Evolutionary conservation across 2,329 filamentous ascomycete genomes (phyloP), one percentile per base, ranked within the genome.

Genomic region (Aspergillus phoenicis): DNA sequence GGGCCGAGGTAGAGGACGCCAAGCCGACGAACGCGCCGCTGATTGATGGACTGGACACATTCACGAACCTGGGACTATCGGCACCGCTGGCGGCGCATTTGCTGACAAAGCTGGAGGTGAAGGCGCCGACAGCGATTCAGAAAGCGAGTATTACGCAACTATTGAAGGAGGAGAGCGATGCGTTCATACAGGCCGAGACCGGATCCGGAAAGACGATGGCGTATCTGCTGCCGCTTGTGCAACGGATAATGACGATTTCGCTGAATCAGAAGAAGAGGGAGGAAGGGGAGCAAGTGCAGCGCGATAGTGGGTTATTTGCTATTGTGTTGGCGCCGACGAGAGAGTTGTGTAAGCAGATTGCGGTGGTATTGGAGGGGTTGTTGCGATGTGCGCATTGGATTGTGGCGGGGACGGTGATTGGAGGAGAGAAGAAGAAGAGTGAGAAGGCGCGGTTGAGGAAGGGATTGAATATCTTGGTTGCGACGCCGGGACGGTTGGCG

Each of bases 191-290:
- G 75, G 96, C 95, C 2, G 90, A 99, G 79, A 99, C 95, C 0
- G 95, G 95, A 68, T 99, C 95, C 0, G 95, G 95, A 78, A 99
- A 99, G 80, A 99, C 95, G 0, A 80, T 99, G 62, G 91, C 95
- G n/a, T 99, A 99, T 74, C 83, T 99, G 4, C 80, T 99, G 6
- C 95, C 95, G 1, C 90, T 99, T 51, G 88, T 99, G 22, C 91
- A 99, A 73, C 85, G 93, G 24, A 89, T 99, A 20, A 86, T 97
- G 76, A 84, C 88, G 13, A 83, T 98, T 30, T 91, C 82, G 67
- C 85, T 75, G 22, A 52, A 52, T 24, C 55, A 57, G n/a, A 57
- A 60, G 49, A 60, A 39, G 53, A 24, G 22, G 15, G 39, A 30
- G 53, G 53, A 33, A 8, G 22, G n/a, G 22, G 20, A 26, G 15